Base-by-base conservation (phyloP, 148 eudicot species). In the Amaranthus hypochondriacus region DNA sequence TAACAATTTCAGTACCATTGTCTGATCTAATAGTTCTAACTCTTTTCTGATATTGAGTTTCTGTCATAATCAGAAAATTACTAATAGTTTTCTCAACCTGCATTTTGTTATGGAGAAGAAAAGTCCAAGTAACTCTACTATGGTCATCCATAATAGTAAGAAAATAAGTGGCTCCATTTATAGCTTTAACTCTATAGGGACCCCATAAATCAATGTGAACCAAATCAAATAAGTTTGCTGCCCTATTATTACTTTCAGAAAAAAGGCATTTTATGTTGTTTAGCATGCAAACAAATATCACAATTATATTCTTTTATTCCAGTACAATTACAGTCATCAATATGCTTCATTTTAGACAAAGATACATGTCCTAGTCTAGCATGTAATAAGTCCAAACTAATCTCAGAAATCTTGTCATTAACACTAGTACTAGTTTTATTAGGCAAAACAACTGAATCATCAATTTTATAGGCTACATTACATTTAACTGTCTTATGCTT, bases 341-440 rank as follows among this genome's bases (percentile, higher is more conserved):
- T 7, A 46, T 46, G 65, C 42, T 56, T 56, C 13, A 71, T 39
- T 48, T 56, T 71, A 8, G 7, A 39, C 46, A 43, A 5, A 4
- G 74, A 71, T 2, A 39, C 5, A 44, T 71, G 74, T n/a, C 74
- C 74, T 3, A 71, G 49, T 10, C 73, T 9, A 4, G 72, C 72
- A 52, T 68, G 72, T 11, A 50, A 44, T 3, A 68, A 14, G 10
- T 50, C 18, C 1, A 28, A 28, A 28, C 1, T 28, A 8, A 68
- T 13, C 11, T 5, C 10, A 68, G 72, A 13, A 49, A 51, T 0
- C 42, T 52, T 50, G 39, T 28, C 39, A 28, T 28, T 28, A 28
- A 28, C 39, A 28, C 39, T 28, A 28, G 39, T 28, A 28, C 39
- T 28, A 28, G 39, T 28, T 28, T 28, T 28, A 28, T 28, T 28